A percentile compares a stretch with the other conserved stretches of the same genome.
These are phyloP conservation scores for Diplodia scrobiculata DNA, from an alignment of 2,329 filamentous ascomycete genomes.

Conservation along the genomic window DNA sequence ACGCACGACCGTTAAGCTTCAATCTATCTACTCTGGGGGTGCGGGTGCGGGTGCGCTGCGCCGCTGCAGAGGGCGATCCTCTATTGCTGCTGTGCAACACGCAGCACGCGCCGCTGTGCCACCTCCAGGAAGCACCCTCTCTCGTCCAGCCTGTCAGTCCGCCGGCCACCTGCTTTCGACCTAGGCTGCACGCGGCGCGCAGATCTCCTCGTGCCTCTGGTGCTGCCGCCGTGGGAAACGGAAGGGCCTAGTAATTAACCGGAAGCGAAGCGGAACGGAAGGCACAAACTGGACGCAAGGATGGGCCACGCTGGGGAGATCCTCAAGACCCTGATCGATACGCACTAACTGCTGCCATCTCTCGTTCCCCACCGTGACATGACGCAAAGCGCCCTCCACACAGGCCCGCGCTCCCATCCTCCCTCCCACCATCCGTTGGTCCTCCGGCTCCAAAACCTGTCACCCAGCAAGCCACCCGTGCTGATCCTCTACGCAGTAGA, in stretches of 20 bases:
- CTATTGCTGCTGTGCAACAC: constrained; percentile 5
- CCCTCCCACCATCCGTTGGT: neutral
- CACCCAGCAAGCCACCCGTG: neutral
- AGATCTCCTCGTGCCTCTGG: neutral
- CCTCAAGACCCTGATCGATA: neutral
- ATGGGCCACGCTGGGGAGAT: neutral
- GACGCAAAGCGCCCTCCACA: neutral
- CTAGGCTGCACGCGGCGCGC: neutral
- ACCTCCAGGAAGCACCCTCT: neutral
- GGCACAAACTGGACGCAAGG: neutral
- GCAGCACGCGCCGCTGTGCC: constrained; percentile 3
- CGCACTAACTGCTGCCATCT: neutral
- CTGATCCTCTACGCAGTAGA: neutral
- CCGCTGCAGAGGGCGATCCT: neutral
- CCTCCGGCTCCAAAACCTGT: neutral
- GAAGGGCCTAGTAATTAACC: neutral
- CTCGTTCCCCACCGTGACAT: neutral
- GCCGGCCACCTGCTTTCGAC: too few species aligned
- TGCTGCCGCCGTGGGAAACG: neutral
- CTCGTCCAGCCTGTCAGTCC: neutral
- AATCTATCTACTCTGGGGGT: neutral
- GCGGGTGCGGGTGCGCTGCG: neutral
- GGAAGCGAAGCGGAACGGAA: neutral
- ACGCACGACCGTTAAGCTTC: constrained; percentile 4
- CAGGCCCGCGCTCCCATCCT: neutral